A percentile compares a stretch with the other conserved stretches of the same genome.
These are phyloP conservation scores for Ogataea pilisensis DNA, from an alignment of 805 yeast species.

Conservation along the genomic window DNA sequence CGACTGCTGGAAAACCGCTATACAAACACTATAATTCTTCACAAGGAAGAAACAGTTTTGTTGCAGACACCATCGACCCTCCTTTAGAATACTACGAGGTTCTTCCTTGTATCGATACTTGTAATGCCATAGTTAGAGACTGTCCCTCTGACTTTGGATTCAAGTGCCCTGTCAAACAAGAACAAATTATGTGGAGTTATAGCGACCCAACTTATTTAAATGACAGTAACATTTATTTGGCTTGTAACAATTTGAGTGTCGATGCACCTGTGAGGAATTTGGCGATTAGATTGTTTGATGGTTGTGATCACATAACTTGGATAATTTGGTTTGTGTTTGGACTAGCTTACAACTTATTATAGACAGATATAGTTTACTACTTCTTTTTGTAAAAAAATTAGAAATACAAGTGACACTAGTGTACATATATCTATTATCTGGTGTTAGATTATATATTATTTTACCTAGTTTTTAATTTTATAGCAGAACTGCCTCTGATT, in stretches of 20 bases:
- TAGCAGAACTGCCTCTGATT: too few species aligned
- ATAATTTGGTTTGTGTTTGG: conserved; percentile 3
- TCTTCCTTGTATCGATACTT: conserved; percentile 79
- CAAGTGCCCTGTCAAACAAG: conserved; percentile 55
- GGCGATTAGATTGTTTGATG: neutral
- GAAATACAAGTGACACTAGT: too few species aligned
- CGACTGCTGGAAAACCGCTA: conserved; percentile 43
- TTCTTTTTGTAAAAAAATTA: too few species aligned
- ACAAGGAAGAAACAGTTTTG: conserved; percentile 55
- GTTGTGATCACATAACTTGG: conserved; percentile 4
- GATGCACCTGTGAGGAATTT: conserved; percentile 3
- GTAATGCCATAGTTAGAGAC: conserved; percentile 72
- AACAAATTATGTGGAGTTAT: conserved; percentile 37
- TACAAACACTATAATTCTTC: conserved; percentile 44
- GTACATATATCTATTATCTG: too few species aligned
- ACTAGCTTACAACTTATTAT: neutral
- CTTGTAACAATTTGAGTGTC: conserved; percentile 41
- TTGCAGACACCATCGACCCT: conserved; percentile 53
- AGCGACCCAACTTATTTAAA: conserved; percentile 34
- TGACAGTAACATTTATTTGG: conserved; percentile 18
- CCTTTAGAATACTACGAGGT: conserved; percentile 65
- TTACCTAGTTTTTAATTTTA: neutral
- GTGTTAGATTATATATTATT: neutral
- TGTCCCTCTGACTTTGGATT: conserved; percentile 81
- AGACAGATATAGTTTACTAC: too few species aligned